phyloP scores from a whole-genome alignment of 352 stramenopile species.

The Aphanomyces stellatus region DNA sequence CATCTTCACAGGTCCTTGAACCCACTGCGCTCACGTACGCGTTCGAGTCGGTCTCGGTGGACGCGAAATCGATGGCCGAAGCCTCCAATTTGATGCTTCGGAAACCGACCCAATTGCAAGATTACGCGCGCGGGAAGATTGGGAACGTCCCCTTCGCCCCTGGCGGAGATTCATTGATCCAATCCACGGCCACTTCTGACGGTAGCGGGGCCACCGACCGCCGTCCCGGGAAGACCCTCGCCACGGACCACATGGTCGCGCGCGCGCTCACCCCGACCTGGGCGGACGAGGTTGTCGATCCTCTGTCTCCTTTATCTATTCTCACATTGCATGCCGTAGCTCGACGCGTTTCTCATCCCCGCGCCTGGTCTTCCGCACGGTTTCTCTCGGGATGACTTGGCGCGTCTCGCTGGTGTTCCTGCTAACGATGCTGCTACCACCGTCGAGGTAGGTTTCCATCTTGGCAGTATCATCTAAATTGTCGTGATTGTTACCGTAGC shows the following conservation, averaged over 20 bases:
- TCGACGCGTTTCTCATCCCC: slow-evolving; percentile 40
- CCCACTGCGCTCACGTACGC: slow-evolving; percentile 53
- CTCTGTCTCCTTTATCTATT: too few relatives aligned
- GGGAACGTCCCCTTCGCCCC: slow-evolving; percentile 66
- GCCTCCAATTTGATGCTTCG: slow-evolving; percentile 25
- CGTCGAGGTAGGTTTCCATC: neutral
- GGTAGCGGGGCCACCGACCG: slow-evolving; percentile 16
- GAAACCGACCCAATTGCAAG: slow-evolving; percentile 64
- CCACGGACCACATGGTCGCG: slow-evolving; percentile 13
- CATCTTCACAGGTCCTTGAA: slow-evolving; percentile 28
- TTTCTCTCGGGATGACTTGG: slow-evolving; percentile 41
- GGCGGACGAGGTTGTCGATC: slow-evolving; percentile 32
- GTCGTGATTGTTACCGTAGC: too few relatives aligned
- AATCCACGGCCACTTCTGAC: neutral
- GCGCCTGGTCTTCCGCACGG: slow-evolving; percentile 46
- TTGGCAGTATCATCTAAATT: too few relatives aligned
- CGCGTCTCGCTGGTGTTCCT: neutral
- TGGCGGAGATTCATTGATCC: slow-evolving; percentile 48
- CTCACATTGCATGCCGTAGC: slow-evolving; percentile 20
- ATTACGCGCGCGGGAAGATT: slow-evolving; percentile 72
- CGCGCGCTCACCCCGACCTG: slow-evolving; percentile 25
- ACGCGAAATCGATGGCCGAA: slow-evolving; percentile 18
- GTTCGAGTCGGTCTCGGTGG: slow-evolving; percentile 30
- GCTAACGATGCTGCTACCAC: neutral
- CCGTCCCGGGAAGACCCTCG: neutral